A percentile compares a stretch with the other conserved stretches of the same genome.
phyloP scores from a whole-genome alignment of 1,139 yeast species.

The Geotrichum europaeum region DNA sequence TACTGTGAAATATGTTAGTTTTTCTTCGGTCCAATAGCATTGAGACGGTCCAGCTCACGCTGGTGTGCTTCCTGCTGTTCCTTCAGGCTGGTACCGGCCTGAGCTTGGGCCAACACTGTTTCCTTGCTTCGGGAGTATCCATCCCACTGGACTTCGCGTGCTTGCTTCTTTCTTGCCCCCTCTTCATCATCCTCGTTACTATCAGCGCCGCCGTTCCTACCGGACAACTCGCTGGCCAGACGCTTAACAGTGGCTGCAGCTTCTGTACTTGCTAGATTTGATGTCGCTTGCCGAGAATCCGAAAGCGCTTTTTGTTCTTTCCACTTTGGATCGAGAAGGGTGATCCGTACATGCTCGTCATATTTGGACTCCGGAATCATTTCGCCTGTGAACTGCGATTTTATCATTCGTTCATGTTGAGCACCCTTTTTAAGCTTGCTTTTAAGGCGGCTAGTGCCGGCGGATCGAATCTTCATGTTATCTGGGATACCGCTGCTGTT shows the following conservation, averaged over 20 bases:
- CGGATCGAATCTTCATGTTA: constrained; percentile 61
- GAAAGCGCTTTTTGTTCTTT: constrained; percentile 59
- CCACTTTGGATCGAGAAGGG: constrained; percentile 74
- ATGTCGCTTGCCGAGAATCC: constrained; percentile 53
- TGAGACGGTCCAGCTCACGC: constrained; percentile 20
- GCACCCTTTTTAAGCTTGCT: constrained; percentile 30
- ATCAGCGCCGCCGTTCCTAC: constrained; percentile 2
- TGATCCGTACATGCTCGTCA: constrained; percentile 65
- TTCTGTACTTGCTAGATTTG: constrained; percentile 62
- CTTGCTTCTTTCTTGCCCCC: constrained; percentile 18
- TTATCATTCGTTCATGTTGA: constrained; percentile 40
- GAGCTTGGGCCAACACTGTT: constrained; percentile 27
- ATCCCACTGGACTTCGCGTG: constrained; percentile 29
- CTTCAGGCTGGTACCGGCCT: constrained; percentile 22
- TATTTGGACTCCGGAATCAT: constrained; percentile 65
- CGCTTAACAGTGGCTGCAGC: constrained; percentile 71
- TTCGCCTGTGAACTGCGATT: constrained; percentile 70
- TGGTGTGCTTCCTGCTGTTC: constrained; percentile 23
- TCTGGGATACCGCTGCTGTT: constrained; percentile 27
- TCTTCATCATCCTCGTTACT: constrained; percentile 18
- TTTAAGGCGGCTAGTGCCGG: constrained; percentile 56
- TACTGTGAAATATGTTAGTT: background rate
- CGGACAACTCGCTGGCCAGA: constrained; percentile 39
- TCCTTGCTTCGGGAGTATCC: constrained; percentile 26
- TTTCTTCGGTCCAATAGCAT: constrained; percentile 27